A percentile compares a stretch with the other conserved stretches of the same genome.
Evolutionary conservation across 139 green algal species (phyloP).

Genomic region (Pleodorina starrii): DNA sequence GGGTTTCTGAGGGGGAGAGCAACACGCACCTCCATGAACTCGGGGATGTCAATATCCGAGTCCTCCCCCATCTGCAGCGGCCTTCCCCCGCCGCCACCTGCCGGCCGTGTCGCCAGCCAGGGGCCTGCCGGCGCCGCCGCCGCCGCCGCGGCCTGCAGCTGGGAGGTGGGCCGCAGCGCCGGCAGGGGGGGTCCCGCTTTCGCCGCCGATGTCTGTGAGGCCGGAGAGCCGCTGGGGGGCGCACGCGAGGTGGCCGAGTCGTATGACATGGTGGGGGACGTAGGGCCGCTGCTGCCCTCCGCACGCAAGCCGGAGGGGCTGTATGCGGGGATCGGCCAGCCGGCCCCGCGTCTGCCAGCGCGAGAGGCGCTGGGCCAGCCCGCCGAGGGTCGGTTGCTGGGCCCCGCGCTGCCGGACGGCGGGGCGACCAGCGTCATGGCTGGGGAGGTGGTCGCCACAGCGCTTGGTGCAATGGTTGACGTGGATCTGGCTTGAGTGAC

Average conservation of each 20-base stretch:
- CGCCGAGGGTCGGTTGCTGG: background rate
- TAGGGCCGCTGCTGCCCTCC: background rate
- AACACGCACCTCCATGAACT: conserved; percentile 39
- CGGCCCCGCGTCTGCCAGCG: too few relatives aligned
- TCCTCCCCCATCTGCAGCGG: background rate
- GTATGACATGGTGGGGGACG: background rate
- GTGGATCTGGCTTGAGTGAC: background rate
- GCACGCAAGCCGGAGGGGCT: too few relatives aligned
- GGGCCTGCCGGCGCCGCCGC: background rate
- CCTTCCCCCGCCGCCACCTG: background rate
- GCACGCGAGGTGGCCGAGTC: background rate
- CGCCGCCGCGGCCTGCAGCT: background rate
- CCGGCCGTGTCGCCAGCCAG: background rate
- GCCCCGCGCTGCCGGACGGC: background rate
- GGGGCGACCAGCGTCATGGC: background rate
- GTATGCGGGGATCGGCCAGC: background rate
- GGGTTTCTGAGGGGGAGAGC: too few relatives aligned
- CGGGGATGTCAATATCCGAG: background rate
- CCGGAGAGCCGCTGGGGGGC: too few relatives aligned
- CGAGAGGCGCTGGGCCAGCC: background rate
- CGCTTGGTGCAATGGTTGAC: background rate
- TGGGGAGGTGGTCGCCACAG: too few relatives aligned
- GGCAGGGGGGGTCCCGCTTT: background rate
- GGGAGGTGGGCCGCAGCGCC: background rate
- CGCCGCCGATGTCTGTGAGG: background rate